Base-by-base conservation (phyloP, 2,329 filamentous ascomycete genomes). In the Chrysoporthe deuterocubensis region DNA sequence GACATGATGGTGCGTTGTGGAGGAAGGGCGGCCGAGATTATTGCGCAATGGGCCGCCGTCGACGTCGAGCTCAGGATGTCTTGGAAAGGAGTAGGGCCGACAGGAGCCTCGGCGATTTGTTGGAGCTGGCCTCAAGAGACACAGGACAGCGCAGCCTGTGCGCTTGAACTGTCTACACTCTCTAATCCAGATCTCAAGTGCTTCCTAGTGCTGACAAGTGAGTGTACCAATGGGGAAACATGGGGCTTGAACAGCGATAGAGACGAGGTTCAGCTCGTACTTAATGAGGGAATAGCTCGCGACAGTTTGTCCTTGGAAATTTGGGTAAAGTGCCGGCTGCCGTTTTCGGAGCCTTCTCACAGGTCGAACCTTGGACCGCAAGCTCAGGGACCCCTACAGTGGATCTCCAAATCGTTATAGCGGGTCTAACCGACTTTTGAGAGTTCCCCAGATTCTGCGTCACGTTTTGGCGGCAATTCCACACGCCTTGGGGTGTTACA, bases 1-100 rank as follows among this genome's bases (percentile, higher is more conserved):
- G 86, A 80, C 86, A 88, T 88, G 54, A 62, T 71, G 65, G 58
- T 66, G 11, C 3, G 8, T 16, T 58, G 13, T 42, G 50, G 62
- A 44, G 8, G 42, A 14, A 40, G 14, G 4, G 9, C 13, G 32
- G 7, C 16, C 18, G 26, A 34, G 14, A 32, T 21, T 37, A 40
- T 54, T 13, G 14, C 11, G n/a, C 18, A 40, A 11, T n/a, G 32
- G 26, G 21, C 48, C 26, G 14, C 21, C 18, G 26, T 32, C 42
- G 26, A 61, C 21, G 43, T 32, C 57, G n/a, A 43, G 57, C 40
- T 48, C 4, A 8, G 5, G 32, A 9, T n/a, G 43, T 37, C 14
- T 9, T 61, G 42, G 42, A 32, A 32, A 16, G 7, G 43, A 42
- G 57, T 44, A 44, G 32, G 26, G 57, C 57, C n/a, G 43, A 46